These are phyloP conservation scores for Picea sitchensis DNA, from an alignment of 75 land plant genomes.

Conservation along the genomic window DNA sequence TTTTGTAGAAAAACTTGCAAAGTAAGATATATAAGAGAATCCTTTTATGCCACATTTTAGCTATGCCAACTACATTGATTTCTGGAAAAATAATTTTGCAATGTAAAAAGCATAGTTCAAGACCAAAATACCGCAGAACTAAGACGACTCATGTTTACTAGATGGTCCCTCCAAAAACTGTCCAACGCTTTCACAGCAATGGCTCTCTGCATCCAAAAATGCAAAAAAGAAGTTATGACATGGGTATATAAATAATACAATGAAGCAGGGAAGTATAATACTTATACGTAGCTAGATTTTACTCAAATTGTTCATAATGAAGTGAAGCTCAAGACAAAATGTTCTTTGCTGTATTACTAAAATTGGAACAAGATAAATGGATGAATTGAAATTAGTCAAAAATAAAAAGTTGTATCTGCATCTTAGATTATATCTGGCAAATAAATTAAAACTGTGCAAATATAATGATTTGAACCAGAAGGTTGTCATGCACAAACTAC, in stretches of 20 bases:
- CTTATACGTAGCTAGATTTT: not conserved
- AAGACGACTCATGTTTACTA: conserved; percentile 94
- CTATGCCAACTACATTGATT: not conserved
- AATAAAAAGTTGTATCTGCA: no score
- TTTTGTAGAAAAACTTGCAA: not conserved
- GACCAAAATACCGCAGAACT: conserved; percentile 64
- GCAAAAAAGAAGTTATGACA: not conserved
- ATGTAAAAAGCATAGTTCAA: not conserved
- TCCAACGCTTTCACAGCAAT: conserved; percentile 80
- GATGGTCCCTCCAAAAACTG: conserved; percentile 91
- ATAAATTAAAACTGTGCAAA: not conserved
- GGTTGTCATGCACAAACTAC: conserved; percentile 2
- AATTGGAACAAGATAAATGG: no score
- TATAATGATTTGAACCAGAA: not conserved
- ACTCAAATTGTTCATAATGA: not conserved
- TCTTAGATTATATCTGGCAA: not conserved
- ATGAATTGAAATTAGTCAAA: no score
- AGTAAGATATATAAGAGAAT: not conserved
- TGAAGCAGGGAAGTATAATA: no score
- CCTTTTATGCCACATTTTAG: not conserved
- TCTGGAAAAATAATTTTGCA: not conserved
- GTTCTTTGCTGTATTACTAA: not conserved
- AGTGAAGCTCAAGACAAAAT: not conserved
- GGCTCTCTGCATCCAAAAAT: conserved; percentile 45
- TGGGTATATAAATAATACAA: not conserved